Conservation (phyloP, 768 basidiomycete species). For the Naematelia aurantialba region DNA sequence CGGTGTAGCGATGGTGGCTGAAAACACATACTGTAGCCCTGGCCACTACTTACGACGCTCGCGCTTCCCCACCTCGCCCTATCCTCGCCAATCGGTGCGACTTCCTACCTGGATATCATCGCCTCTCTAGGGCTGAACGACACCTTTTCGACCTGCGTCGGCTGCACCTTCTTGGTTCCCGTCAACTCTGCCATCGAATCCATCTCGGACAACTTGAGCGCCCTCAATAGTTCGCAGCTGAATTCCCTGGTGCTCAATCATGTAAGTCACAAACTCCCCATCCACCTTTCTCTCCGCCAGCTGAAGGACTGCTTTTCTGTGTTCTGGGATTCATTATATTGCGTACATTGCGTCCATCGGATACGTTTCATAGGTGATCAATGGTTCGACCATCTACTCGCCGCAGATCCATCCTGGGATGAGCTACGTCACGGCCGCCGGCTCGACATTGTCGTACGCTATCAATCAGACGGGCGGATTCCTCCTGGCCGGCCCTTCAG, state of each 20-base stretch:
- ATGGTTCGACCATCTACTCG: slow-evolving; percentile 26
- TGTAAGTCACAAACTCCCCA: slow-evolving; percentile 15
- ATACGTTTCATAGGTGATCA: slow-evolving; percentile 22
- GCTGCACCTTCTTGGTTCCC: slow-evolving; percentile 35
- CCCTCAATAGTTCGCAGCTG: not conserved
- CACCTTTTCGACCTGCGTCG: slow-evolving; percentile 17
- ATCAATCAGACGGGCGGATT: slow-evolving; percentile 21
- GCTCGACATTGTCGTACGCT: slow-evolving; percentile 22
- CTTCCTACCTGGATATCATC: not conserved
- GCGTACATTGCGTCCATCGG: too few relatives aligned
- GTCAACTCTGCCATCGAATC: slow-evolving; percentile 18
- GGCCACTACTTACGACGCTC: slow-evolving; percentile 20
- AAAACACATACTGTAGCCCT: slow-evolving; percentile 12
- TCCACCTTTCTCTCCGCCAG: not conserved
- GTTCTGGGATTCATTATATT: too few relatives aligned
- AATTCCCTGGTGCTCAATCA: slow-evolving; percentile 24
- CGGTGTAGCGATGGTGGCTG: too few relatives aligned
- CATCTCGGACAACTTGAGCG: slow-evolving; percentile 1
- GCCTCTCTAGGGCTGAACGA: slow-evolving; percentile 8
- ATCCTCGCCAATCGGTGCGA: slow-evolving; percentile 4
- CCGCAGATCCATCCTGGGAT: slow-evolving; percentile 13
- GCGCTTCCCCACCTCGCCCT: slow-evolving; percentile 10
- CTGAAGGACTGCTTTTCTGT: not conserved
- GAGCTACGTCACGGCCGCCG: slow-evolving; percentile 22
- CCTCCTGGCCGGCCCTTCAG: slow-evolving; percentile 3